Conservation (phyloP, 345 rosid species). For the Triadica sebifera region DNA sequence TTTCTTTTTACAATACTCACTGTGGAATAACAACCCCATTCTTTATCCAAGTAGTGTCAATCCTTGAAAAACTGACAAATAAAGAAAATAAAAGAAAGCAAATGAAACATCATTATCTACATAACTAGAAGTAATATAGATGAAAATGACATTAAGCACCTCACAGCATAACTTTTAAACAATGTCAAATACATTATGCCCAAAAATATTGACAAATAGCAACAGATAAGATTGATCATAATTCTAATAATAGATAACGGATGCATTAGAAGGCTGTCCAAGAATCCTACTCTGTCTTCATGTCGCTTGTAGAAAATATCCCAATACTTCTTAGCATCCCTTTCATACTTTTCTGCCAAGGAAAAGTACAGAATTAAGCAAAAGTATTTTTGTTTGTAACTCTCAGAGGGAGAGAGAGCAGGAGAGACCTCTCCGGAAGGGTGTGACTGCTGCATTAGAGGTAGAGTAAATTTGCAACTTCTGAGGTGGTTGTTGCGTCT, state of each 20-base stretch:
- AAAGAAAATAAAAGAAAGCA: not conserved
- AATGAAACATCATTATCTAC: not conserved
- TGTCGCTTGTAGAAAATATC: conserved; percentile 82
- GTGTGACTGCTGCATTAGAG: conserved; percentile 47
- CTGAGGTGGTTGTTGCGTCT: conserved; percentile 34
- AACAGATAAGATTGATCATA: not conserved
- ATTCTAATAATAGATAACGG: not conserved
- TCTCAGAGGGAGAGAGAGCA: not conserved
- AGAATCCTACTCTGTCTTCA: conserved; percentile 54
- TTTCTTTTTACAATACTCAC: conserved; percentile 41
- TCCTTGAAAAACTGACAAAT: conserved; percentile 77
- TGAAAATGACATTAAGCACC: not conserved
- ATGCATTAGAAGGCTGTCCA: not conserved
- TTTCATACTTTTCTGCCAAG: conserved; percentile 70
- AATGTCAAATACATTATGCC: not conserved
- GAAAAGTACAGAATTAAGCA: not conserved
- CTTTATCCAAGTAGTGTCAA: conserved; percentile 92
- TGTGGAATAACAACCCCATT: conserved; percentile 75
- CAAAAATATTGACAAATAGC: not conserved
- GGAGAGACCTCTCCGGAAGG: conserved; percentile 72
- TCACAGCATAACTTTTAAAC: not conserved
- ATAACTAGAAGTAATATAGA: not conserved
- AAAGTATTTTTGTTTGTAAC: not conserved
- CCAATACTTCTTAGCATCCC: conserved; percentile 87
- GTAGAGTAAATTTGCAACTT: conserved; percentile 71